Percentiles rank a stretch among this genome's conserved stretches.
Conservation (phyloP, 257 asterid genomes). For the Nicotiana sylvestris region DNA sequence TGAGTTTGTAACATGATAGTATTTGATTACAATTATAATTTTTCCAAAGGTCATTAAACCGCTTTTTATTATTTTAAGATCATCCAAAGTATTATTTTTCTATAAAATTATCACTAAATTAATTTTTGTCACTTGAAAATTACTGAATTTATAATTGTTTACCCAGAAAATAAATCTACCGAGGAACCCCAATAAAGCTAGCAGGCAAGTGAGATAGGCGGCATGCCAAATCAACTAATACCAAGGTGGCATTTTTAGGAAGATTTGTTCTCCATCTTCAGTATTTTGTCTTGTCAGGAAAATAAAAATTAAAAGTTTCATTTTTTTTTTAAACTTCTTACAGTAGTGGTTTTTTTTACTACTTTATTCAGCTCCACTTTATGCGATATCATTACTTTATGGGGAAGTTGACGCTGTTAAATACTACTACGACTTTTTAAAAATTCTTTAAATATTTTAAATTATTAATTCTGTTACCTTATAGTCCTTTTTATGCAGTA, state of each 20-base stretch:
- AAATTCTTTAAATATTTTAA: neutral
- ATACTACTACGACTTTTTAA: neutral
- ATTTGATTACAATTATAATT: neutral
- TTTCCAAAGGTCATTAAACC: neutral
- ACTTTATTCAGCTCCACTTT: neutral
- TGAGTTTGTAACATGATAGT: neutral
- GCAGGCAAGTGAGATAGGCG: neutral
- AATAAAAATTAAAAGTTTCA: neutral
- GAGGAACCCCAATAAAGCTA: neutral
- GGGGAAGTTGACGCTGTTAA: no score
- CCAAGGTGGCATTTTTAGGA: neutral
- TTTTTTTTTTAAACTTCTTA: neutral
- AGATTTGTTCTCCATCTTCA: neutral
- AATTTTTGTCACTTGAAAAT: neutral
- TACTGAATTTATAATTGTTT: neutral
- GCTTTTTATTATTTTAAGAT: no score
- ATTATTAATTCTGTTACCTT: neutral
- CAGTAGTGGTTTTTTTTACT: neutral
- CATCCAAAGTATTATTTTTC: no score
- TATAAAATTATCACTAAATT: no score
- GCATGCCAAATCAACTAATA: neutral
- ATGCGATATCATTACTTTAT: neutral
- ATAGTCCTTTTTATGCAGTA: neutral
- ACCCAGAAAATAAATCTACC: no score
- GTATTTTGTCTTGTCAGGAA: neutral